Evolutionary conservation across 106 monocot genomes (phyloP), one percentile per base, ranked within the genome.

Genomic region (Narthecium ossifragum): DNA sequence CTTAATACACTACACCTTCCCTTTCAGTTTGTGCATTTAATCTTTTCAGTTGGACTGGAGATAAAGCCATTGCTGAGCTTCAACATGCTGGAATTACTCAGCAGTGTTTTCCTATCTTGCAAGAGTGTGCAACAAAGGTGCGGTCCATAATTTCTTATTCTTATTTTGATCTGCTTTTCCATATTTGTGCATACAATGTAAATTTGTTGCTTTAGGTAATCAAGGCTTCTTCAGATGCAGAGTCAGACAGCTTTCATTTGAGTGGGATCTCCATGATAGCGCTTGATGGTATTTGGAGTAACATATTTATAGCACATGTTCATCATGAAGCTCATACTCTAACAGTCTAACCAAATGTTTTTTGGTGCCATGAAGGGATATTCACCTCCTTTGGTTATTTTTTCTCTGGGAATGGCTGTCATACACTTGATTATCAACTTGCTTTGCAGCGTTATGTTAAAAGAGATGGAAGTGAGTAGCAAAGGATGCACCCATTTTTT

Each of bases 101-200:
- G 31, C 81, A 84, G 43, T 79, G 52, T 36, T 98, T 91, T 61
- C 86, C 78, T 46, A 55, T 88, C 24, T 59, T 98, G 47, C 84
- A 91, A 73, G 87, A 84, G 79, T 98, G 98, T 70, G 98, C 87
- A 2, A 65, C 67, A 60, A 91, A 98, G 98, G 98, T 96, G 46
- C 29, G 51, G 58, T 24, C 38, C 12, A 22, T 26, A 29, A 22
- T 46, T 39, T 6, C 53, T 51, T 63, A 14, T 70, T 53, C 33
- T 41, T 51, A 8, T 45, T 24, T 40, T 64, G 17, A 28, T 26
- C 32, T 61, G 24, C 38, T 49, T 41, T 34, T 6, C 60, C 33
- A 72, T 24, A 1, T n/a, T n/a, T n/a, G n/a, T 62, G 12, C 22
- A 28, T 68, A 22, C 46, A 8, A 32, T 64, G n/a, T 47, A 15